These are phyloP conservation scores for Rubus parviflorus DNA, from an alignment of 306 rosid genomes.

Conservation along the genomic window DNA sequence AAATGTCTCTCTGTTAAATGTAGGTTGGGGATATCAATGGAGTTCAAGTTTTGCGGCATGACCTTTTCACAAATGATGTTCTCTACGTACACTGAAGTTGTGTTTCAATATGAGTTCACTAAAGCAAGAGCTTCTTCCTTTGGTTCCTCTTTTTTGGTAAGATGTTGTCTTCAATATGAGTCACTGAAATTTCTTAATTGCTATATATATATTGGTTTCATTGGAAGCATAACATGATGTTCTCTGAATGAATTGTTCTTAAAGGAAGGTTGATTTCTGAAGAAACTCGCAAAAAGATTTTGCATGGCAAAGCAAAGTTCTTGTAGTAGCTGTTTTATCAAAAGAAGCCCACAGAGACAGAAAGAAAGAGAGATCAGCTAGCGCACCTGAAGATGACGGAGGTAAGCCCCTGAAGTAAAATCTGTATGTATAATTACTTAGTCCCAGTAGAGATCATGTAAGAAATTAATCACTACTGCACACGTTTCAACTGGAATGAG, in stretches of 20 bases:
- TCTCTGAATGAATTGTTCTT: not conserved
- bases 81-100: slow-evolving; percentile 88
- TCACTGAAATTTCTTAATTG: slow-evolving; percentile 7
- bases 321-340: too few relatives aligned
- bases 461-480: too few relatives aligned
- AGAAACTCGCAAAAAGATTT: not conserved
- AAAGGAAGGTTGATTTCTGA: not conserved
- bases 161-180: slow-evolving; percentile 20
- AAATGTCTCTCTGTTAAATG: slow-evolving; percentile 31
- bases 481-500: too few relatives aligned
- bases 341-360: too few relatives aligned
- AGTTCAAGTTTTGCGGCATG: slow-evolving; percentile 84
- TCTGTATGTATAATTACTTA: too few relatives aligned
- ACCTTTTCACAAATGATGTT: slow-evolving; percentile 95
- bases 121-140: slow-evolving; percentile 88
- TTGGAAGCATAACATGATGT: not conserved
- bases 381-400: too few relatives aligned
- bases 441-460: too few relatives aligned
- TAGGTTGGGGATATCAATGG: slow-evolving; percentile 82
- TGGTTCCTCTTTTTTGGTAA: slow-evolving; percentile 93
- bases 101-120: slow-evolving; percentile 81
- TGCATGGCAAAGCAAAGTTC: too few relatives aligned
- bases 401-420: too few relatives aligned
- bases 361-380: too few relatives aligned
- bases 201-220: not conserved